phyloP scores from a whole-genome alignment of 2,329 filamentous ascomycete species.

The Ascochyta fabae region DNA sequence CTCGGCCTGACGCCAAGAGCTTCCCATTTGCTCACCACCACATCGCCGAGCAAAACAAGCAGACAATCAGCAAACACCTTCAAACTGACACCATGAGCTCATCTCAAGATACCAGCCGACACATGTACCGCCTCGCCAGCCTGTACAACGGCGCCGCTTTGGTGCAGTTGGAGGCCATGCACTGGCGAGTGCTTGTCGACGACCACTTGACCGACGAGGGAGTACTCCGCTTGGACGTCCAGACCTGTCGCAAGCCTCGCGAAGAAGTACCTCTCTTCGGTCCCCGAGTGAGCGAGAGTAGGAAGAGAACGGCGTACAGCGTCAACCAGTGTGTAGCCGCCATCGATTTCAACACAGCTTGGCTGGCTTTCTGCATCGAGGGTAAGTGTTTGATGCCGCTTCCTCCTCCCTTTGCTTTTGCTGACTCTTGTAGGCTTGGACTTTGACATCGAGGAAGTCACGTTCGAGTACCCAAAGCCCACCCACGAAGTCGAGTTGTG shows the following conservation, averaged over 20 bases:
- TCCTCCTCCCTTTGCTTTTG: neutral
- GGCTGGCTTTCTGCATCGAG: neutral
- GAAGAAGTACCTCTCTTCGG: neutral
- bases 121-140: neutral
- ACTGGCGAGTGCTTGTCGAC: neutral
- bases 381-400: neutral
- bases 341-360: neutral
- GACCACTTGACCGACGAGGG: neutral
- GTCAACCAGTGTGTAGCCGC: neutral
- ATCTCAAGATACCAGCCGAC: neutral
- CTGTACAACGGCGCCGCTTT: constrained; percentile 2
- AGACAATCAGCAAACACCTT: neutral
- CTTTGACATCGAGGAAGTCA: neutral
- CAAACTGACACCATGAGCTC: neutral
- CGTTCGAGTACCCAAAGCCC: neutral
- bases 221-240: neutral
- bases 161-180: neutral
- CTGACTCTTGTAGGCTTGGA: neutral
- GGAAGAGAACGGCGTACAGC: neutral
- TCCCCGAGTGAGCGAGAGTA: neutral
- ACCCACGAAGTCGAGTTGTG: neutral
- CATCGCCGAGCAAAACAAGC: neutral
- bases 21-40: neutral
- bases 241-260: neutral
- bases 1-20: constrained; percentile 2